Conservation (phyloP, 257 asterid species). For the Solanum etuberosum region DNA sequence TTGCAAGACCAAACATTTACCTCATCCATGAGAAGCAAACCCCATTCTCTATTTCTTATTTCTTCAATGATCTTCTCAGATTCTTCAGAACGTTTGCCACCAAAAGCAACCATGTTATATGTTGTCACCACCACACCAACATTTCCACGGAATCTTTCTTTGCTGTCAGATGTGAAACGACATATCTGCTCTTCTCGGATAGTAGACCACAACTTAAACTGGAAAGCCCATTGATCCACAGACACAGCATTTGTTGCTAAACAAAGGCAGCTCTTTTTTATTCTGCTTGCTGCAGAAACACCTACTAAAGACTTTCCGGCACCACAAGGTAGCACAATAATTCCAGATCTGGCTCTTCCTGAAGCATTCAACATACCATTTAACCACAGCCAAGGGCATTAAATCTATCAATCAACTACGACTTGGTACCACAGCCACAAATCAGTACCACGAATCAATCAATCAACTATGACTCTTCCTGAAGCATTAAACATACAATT, state of each 20-base stretch:
- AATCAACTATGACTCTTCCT: conserved; percentile 45
- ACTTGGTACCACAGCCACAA: background rate
- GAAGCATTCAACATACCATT: conserved; percentile 10
- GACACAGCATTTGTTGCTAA: conserved; percentile 99
- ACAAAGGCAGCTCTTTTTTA: conserved; percentile 95
- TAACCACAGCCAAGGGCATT: background rate
- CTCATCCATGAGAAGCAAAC: conserved; percentile 98
- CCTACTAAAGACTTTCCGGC: conserved; percentile 99
- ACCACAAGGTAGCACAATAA: conserved; percentile 97
- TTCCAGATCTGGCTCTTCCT: conserved; percentile 98
- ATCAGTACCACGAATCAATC: background rate
- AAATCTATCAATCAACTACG: background rate
- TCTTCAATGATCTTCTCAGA: conserved; percentile 98
- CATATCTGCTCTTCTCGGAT: conserved; percentile 88
- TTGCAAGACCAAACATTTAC: conserved; percentile 15
- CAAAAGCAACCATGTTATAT: conserved; percentile 96
- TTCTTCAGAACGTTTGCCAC: conserved; percentile 99
- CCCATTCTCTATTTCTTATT: conserved; percentile 96
- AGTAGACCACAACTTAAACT: conserved; percentile 94
- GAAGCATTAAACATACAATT: conserved; percentile 11
- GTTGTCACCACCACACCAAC: conserved; percentile 99
- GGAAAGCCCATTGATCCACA: conserved; percentile 99
- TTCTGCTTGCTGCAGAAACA: conserved; percentile 94
- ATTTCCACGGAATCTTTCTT: conserved; percentile 96
- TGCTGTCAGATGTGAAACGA: conserved; percentile 98